Evolutionary conservation across 768 basidiomycete species (phyloP), one percentile per base, ranked within the genome.

Genomic region (Lanmaoa rubissima): DNA sequence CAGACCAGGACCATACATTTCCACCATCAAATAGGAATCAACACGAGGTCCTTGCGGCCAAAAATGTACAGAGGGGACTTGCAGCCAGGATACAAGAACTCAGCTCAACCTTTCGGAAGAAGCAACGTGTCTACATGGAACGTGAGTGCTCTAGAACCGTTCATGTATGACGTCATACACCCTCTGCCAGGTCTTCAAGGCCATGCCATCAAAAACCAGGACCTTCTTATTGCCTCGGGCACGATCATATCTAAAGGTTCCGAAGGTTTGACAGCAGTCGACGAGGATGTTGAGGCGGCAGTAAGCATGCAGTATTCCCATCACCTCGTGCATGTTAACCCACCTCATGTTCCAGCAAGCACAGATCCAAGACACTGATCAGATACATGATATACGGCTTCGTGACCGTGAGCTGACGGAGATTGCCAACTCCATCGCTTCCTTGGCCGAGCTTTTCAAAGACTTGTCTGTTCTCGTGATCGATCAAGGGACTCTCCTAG

Each of bases 71-170:
- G 72, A 85, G 94, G 41, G 94, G 87, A 21, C 83, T 99, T 51
- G 97, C 97, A n/a, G 93, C 91, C 38, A 94, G 94, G 72, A 85
- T 98, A 13, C 97, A 98, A 76, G 92, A 94, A 64, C 79, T 94
- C 51, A 95, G 93, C 65, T 89, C 88, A 21, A 79, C 86, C 13
- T 98, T 99, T 70, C 84, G 97, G 60, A 98, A 97, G 80, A 98
- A 96, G 77, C 97, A 99, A 74, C 87, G 93, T 57, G 90, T 96
- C 34, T 98, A 98, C 73, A 90, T 99, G 90, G 90, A 97, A 75
- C 95, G 97, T 96, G 70, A 74, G 95, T 82, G 28, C 41, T 56
- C 51, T 36, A 38, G 42, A 47, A 48, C 53, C 45, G 19, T 32
- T 35, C 47, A n/a, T 24, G 19, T 50, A 19, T 44, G 46, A 57